Conservation (phyloP, 1,284 basidiomycete species). For the Ceratobasidium papillatum region DNA sequence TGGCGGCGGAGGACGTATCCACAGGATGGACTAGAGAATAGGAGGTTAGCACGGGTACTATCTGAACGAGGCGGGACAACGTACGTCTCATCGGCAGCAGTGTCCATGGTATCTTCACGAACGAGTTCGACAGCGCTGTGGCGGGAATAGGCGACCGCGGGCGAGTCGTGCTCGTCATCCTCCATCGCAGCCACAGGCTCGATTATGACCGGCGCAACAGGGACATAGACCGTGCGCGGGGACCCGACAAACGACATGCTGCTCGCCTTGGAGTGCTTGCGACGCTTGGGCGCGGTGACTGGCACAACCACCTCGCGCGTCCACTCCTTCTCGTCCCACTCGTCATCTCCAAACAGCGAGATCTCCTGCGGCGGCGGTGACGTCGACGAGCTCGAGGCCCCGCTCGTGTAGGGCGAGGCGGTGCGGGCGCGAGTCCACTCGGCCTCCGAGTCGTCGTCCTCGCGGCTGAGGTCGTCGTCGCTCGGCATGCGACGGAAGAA, state of each 20-base stretch:
- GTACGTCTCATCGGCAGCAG: not conserved
- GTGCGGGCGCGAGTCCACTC: slow-evolving; percentile 6
- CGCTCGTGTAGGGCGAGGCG: slow-evolving; percentile 22
- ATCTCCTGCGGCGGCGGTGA: not conserved
- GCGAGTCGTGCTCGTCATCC: not conserved
- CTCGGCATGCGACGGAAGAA: slow-evolving; percentile 20
- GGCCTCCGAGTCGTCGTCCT: not conserved
- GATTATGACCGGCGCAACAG: not conserved
- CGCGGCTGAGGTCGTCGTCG: not conserved
- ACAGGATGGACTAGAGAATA: not conserved
- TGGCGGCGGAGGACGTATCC: slow-evolving; percentile 26
- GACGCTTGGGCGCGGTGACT: slow-evolving; percentile 18
- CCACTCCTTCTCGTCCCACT: slow-evolving; percentile 38
- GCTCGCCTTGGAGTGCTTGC: slow-evolving; percentile 25
- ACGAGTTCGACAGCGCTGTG: slow-evolving; percentile 33
- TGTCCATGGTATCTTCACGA: slow-evolving; percentile 5
- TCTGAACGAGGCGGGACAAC: not conserved
- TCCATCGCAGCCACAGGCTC: slow-evolving; percentile 5
- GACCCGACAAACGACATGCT: not conserved
- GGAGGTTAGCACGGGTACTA: not conserved
- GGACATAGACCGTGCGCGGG: slow-evolving; percentile 21
- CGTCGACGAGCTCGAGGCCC: not conserved
- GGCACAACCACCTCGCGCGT: slow-evolving; percentile 15
- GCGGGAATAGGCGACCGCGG: slow-evolving; percentile 1
- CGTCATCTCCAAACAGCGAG: slow-evolving; percentile 19